A percentile compares a stretch with the other conserved stretches of the same genome.
Conservation (phyloP, 2,329 filamentous ascomycete genomes). For the Monosporascus ibericus region DNA sequence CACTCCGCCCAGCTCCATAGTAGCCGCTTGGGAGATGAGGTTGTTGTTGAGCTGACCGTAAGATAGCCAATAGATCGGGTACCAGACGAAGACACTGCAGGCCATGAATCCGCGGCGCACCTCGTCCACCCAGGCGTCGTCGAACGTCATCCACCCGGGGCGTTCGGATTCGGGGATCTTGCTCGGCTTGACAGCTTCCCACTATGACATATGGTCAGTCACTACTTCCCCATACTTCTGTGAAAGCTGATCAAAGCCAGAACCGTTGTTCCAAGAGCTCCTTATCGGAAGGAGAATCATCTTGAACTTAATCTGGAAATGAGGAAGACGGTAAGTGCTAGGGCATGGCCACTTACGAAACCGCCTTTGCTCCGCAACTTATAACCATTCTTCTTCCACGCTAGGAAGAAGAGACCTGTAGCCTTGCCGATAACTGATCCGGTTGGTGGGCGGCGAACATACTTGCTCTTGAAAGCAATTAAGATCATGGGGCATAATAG, state of each 20-base stretch:
- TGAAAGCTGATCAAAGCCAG: too few species aligned
- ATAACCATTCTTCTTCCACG: constrained; percentile 43
- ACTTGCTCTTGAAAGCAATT: constrained; percentile 52
- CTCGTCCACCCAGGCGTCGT: constrained; percentile 78
- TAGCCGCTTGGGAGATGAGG: constrained; percentile 57
- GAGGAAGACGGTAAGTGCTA: too few species aligned
- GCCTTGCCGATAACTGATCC: constrained; percentile 69
- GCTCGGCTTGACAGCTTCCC: constrained; percentile 54
- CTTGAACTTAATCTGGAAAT: too few species aligned
- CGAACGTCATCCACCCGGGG: constrained; percentile 73
- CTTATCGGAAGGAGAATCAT: too few species aligned
- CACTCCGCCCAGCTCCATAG: constrained; percentile 61
- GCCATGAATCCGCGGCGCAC: constrained; percentile 63
- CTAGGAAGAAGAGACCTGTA: constrained; percentile 51
- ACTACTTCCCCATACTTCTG: not conserved
- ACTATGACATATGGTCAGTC: not conserved
- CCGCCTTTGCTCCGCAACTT: not conserved
- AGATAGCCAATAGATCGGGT: constrained; percentile 56
- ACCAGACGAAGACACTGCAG: constrained; percentile 66
- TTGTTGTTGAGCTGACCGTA: constrained; percentile 58
- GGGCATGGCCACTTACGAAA: not conserved
- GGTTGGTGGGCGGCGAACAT: constrained; percentile 55
- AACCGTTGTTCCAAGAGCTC: too few species aligned
- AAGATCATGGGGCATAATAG: constrained; percentile 56
- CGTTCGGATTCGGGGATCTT: constrained; percentile 47